Conservation (phyloP, 345 rosid species). For the Aurinia saxatilis region DNA sequence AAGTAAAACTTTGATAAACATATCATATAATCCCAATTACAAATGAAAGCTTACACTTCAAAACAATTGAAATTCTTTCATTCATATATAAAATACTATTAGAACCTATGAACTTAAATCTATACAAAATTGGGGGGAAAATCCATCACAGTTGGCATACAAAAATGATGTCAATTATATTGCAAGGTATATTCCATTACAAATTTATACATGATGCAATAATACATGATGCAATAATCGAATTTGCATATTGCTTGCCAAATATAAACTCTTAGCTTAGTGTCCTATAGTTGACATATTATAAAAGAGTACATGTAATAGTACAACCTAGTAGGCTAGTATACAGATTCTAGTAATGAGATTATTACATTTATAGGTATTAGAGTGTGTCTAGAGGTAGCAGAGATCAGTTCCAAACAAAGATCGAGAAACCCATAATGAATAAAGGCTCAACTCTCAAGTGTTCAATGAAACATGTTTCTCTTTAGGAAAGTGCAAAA, state of each 20-base stretch:
- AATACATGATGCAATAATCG: neutral
- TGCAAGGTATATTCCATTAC: neutral
- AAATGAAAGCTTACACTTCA: too few relatives aligned
- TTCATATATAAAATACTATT: too few relatives aligned
- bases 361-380: neutral
- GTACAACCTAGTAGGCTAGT: neutral
- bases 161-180: neutral
- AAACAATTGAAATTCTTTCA: too few relatives aligned
- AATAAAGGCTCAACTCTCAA: conserved; percentile 5
- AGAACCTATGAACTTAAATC: too few relatives aligned
- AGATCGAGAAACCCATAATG: conserved; percentile 16
- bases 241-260: neutral
- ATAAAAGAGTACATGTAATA: neutral
- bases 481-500: conserved; percentile 18
- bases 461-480: conserved; percentile 25
- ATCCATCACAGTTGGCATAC: neutral
- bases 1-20: too few relatives aligned
- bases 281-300: conserved; percentile 3
- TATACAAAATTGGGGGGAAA: neutral
- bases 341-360: neutral
- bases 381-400: conserved; percentile 15
- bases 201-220: too few relatives aligned
- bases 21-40: too few relatives aligned
- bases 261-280: too few relatives aligned
- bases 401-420: conserved; percentile 23